Percentiles rank a stretch among this genome's conserved stretches.
Conservation (phyloP, 805 yeast species). For the Brettanomyces custersianus region DNA sequence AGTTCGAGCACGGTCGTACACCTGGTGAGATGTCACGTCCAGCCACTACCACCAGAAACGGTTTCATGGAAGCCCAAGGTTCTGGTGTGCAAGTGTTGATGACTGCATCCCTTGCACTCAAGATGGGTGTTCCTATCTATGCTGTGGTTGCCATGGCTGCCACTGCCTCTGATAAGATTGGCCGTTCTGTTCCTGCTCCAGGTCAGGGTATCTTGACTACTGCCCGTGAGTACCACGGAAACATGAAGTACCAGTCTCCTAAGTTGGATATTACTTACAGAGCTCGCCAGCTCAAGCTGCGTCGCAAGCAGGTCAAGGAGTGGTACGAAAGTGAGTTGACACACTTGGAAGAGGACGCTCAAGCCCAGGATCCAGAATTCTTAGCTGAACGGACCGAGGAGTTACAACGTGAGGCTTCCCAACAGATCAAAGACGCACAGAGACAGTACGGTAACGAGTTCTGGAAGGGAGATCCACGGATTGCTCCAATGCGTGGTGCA, state of each 20-base stretch:
- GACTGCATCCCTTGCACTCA: slow-evolving; percentile 88
- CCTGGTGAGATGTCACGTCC: slow-evolving; percentile 99
- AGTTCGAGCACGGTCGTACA: slow-evolving; percentile 91
- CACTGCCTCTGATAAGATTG: slow-evolving; percentile 97
- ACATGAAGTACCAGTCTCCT: slow-evolving; percentile 68
- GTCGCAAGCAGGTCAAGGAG: slow-evolving; percentile 64
- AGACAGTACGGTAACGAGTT: slow-evolving; percentile 94
- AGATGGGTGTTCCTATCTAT: slow-evolving; percentile 99
- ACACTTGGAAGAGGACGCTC: slow-evolving; percentile 42
- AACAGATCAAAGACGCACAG: slow-evolving; percentile 83
- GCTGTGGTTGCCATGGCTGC: slow-evolving; percentile 92
- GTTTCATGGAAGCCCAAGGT: slow-evolving; percentile 99
- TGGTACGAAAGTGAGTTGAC: slow-evolving; percentile 84
- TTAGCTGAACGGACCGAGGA: slow-evolving; percentile 80
- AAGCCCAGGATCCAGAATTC: slow-evolving; percentile 39
- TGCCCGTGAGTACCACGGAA: slow-evolving; percentile 87
- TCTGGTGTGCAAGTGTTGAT: slow-evolving; percentile 95
- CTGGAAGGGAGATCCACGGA: slow-evolving; percentile 83
- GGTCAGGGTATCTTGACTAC: slow-evolving; percentile 99
- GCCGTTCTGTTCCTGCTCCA: slow-evolving; percentile 99
- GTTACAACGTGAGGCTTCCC: slow-evolving; percentile 72
- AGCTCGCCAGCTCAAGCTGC: slow-evolving; percentile 75
- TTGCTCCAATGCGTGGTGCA: slow-evolving; percentile 95
- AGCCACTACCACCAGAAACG: slow-evolving; percentile 88
- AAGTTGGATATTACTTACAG: slow-evolving; percentile 88